These are phyloP conservation scores for Teratosphaeria zuluensis DNA, from an alignment of 2,329 filamentous ascomycete species.

Conservation along the genomic window DNA sequence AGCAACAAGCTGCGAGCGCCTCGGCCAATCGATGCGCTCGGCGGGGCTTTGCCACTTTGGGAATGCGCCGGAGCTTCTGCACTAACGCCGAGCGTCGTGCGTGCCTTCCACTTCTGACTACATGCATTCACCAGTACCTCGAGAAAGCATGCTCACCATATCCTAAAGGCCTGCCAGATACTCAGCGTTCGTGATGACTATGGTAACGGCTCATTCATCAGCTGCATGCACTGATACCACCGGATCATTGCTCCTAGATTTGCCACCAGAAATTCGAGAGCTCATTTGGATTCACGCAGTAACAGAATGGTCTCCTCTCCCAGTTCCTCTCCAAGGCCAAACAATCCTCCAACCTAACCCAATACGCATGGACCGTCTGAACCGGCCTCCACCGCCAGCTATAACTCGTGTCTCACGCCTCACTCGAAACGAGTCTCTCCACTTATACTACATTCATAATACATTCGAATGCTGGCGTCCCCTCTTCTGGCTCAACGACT, in stretches of 20 bases:
- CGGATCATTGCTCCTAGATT: not conserved
- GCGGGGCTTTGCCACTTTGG: not conserved
- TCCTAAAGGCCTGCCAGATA: not conserved
- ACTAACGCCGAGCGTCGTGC: not conserved
- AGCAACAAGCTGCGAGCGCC: not conserved
- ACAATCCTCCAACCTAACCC: not conserved
- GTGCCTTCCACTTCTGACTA: not conserved
- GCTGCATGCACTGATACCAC: not conserved
- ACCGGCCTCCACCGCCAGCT: slow-evolving; percentile 3
- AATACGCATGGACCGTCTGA: slow-evolving; percentile 1
- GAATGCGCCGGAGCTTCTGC: not conserved
- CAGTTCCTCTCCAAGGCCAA: not conserved
- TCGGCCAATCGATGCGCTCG: not conserved
- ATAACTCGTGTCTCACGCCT: slow-evolving; percentile 13
- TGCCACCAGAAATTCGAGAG: not conserved
- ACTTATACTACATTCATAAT: slow-evolving; percentile 16
- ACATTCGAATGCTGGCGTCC: slow-evolving; percentile 19
- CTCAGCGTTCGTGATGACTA: not conserved
- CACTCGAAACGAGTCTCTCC: slow-evolving; percentile 12
- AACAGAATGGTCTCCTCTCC: not conserved
- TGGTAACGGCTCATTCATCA: not conserved
- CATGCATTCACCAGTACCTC: not conserved
- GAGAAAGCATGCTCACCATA: not conserved
- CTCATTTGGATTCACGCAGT: not conserved
- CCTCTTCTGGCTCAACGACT: slow-evolving; percentile 14